phyloP scores from a whole-genome alignment of 495 filamentous ascomycete genomes.

The Lophium mytilinum region DNA sequence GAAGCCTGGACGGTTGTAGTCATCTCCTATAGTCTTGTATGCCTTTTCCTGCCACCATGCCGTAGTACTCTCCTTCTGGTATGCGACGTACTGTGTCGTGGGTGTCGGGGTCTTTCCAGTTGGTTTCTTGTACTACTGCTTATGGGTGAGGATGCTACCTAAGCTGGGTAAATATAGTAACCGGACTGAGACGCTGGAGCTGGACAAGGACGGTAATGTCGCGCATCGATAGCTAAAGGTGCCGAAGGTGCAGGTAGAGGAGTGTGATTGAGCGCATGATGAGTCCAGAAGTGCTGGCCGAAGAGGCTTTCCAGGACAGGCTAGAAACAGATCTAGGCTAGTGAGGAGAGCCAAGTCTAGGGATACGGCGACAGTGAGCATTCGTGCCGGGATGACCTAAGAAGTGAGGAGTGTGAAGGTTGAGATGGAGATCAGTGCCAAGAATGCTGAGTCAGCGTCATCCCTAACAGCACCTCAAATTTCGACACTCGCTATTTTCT shows the following conservation, averaged over 20 bases:
- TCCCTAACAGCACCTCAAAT: too few relatives aligned
- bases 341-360: conserved; percentile 7
- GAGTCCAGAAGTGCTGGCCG: conserved; percentile 8
- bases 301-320: neutral
- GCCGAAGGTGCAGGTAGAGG: conserved; percentile 4
- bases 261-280: conserved; percentile 15
- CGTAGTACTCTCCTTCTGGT: conserved; percentile 43
- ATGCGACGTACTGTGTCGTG: conserved; percentile 11
- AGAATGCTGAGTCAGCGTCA: too few relatives aligned
- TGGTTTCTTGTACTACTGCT: conserved; percentile 1
- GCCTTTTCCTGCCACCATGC: conserved; percentile 50
- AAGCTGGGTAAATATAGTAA: neutral
- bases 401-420: too few relatives aligned
- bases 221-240: conserved; percentile 12
- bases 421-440: too few relatives aligned
- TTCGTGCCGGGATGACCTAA: too few relatives aligned
- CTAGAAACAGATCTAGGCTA: neutral
- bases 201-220: conserved; percentile 9
- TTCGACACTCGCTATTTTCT: too few relatives aligned
- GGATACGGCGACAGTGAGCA: neutral
- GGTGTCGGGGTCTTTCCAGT: conserved; percentile 4
- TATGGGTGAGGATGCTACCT: conserved; percentile 3
- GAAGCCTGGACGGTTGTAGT: conserved; percentile 47
- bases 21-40: conserved; percentile 46
- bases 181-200: conserved; percentile 9